A percentile compares a stretch with the other conserved stretches of the same genome.
Conservation (phyloP, 768 basidiomycete genomes). For the Termitomyces sp. region DNA sequence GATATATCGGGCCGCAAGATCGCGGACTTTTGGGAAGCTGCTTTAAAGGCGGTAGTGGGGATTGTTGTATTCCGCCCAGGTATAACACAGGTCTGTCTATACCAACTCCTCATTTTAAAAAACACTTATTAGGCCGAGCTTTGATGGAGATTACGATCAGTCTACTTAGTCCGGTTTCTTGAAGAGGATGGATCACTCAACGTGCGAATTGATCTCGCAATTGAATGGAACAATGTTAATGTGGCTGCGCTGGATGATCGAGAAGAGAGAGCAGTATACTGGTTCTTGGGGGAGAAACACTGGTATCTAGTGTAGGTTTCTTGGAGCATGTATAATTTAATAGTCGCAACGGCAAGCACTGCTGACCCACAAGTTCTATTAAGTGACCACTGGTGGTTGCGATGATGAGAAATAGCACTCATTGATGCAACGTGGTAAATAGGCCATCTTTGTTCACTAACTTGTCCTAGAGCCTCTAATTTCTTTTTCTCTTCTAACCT, state of each 20-base stretch:
- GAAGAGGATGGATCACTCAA: constrained; percentile 46
- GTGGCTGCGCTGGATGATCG: constrained; percentile 39
- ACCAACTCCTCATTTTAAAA: background rate
- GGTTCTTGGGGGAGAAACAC: constrained; percentile 52
- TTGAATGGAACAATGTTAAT: constrained; percentile 17
- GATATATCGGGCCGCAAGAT: constrained; percentile 61
- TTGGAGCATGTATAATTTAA: constrained; percentile 2
- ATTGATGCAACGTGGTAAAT: background rate
- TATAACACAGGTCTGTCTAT: constrained; percentile 57
- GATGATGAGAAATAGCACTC: background rate
- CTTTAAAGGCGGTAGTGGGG: constrained; percentile 61
- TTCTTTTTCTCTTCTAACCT: constrained; percentile 19
- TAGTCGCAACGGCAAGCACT: background rate
- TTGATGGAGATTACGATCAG: constrained; percentile 62
- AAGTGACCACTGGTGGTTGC: background rate
- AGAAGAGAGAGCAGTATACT: constrained; percentile 48
- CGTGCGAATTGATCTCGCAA: constrained; percentile 21
- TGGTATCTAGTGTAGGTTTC: constrained; percentile 67
- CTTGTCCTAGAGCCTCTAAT: background rate
- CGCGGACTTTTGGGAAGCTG: constrained; percentile 66
- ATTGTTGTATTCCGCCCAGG: constrained; percentile 68
- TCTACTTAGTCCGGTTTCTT: constrained; percentile 58
- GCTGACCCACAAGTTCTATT: background rate
- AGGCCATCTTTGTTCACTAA: background rate
- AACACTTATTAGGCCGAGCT: constrained; percentile 51